Evolutionary conservation across 176 grass and related monocot species (phyloP).

Genomic region (Musa beccarii): DNA sequence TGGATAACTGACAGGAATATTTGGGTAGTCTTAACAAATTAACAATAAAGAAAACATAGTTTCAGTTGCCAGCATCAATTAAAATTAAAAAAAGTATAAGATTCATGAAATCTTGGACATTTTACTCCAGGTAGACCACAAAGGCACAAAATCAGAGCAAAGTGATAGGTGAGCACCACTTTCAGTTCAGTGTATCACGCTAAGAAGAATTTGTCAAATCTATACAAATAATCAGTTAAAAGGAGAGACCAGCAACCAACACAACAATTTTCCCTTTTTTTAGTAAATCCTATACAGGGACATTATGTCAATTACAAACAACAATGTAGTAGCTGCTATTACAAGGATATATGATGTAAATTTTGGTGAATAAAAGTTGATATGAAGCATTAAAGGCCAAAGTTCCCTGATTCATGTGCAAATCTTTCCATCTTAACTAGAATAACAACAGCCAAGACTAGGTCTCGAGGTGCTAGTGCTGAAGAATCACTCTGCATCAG

Average conservation of each 20-base stretch:
- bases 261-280: not conserved
- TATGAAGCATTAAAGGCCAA: not conserved
- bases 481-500: too few species aligned
- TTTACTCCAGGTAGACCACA: too few species aligned
- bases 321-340: not conserved
- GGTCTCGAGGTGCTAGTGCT: too few species aligned
- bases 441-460: too few species aligned
- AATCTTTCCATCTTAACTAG: not conserved
- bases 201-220: too few species aligned
- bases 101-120: too few species aligned
- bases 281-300: not conserved
- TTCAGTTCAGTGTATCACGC: too few species aligned
- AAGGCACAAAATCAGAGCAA: not conserved
- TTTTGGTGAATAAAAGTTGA: not conserved
- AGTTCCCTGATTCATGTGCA: not conserved
- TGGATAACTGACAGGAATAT: too few species aligned
- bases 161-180: not conserved
- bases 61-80: too few species aligned
- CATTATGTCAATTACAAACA: not conserved
- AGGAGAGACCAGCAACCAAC: not conserved
- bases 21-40: not conserved
- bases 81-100: too few species aligned
- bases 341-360: not conserved
- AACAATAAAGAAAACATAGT: not conserved
- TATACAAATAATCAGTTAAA: not conserved